Evolutionary conservation across 1,284 basidiomycete genomes (phyloP), one percentile per base, ranked within the genome.

Genomic region (Melampsora americana): DNA sequence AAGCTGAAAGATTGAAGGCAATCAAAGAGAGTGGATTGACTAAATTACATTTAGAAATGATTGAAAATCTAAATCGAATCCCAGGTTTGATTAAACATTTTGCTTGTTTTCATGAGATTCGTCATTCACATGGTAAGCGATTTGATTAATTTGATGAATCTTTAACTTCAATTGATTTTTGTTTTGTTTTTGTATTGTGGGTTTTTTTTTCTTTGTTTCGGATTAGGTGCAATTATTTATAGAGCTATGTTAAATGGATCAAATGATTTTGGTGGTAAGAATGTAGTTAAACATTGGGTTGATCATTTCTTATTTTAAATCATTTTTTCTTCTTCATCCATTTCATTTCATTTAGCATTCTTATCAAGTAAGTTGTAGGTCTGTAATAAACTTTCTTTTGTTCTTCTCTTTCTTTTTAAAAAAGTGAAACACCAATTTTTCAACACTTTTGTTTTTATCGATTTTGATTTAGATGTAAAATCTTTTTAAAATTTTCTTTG

Each of bases 191-290:
- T 46, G 14, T 23, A 42, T 23, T 32, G 64, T 16, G n/a, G n/a
- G n/a, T n/a, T n/a, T n/a, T n/a, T n/a, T 28, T 62, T 18, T n/a
- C 61, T 32, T n/a, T 56, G 67, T 60, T 18, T 26, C 56, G 12
- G 12, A 59, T 48, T 66, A 72, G 70, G 70, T 23, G 61, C 70
- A 5, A 72, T 72, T 26, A 72, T 72, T 35, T 72, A 65, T 39
- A 32, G 70, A 11, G 70, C 44, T 16, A 60, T 59, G 28, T 32
- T 72, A 9, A 35, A 35, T 35, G 35, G 35, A 35, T 4, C 5
- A 4, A 72, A 60, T 26, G 70, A 72, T 56, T 28, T 20, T 53
- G 44, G 70, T 2, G 70, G 70, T 2, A 64, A 53, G 39, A 44
- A 20, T 5, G 23, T 72, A 7, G 70, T 64, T 0, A 46, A 28